Base-by-base conservation (phyloP, 768 basidiomycete genomes). In the Gyrodon lividus region DNA sequence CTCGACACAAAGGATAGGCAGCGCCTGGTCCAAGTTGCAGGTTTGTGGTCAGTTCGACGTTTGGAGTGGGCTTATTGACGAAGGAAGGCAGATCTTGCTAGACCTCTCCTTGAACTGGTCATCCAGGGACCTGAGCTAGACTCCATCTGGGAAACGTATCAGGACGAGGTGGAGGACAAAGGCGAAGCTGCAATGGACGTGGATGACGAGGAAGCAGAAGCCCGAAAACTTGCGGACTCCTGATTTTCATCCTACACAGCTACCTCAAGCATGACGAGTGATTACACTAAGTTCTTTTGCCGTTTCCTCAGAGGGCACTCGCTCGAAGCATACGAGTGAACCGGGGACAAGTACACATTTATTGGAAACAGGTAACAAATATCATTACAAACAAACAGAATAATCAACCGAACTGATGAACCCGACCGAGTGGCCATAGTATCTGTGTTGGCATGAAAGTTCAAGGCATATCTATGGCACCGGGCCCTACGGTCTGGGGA, bases 71-170 rank as follows among this genome's bases (percentile, higher is more conserved):
- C 23, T 50, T 48, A 30, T 45, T 54, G 23, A 58, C 46, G 26
- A 45, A 35, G 40, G 48, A 24, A 42, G 24, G 33, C 43, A 88
- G 86, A 82, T 45, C 67, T 82, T 54, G 78, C 84, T 7, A 74
- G 79, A 56, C 78, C 81, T 19, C 74, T 88, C 17, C 66, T 88
- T 43, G 85, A 87, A 48, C 66, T 77, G 19, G 81, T 87, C n/a
- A 79, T 87, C 23, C 83, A 85, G 59, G 86, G 86, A 0, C 86
- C 86, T 6, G 85, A 88, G 58, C 71, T 75, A n/a, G 86, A 87
- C 55, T 74, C 71, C 43, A 75, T 86, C 20, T 87, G 82, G 80
- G 75, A 73, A 50, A 80, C 80, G 8, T 86, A 79, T 62, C 80
- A 84, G 52, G 63, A 69, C 16, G 75, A 78, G 12, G 63, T 63